Evolutionary conservation across 2,329 filamentous ascomycete species (phyloP).

Genomic region (Aotearoamyces nothofagi): DNA sequence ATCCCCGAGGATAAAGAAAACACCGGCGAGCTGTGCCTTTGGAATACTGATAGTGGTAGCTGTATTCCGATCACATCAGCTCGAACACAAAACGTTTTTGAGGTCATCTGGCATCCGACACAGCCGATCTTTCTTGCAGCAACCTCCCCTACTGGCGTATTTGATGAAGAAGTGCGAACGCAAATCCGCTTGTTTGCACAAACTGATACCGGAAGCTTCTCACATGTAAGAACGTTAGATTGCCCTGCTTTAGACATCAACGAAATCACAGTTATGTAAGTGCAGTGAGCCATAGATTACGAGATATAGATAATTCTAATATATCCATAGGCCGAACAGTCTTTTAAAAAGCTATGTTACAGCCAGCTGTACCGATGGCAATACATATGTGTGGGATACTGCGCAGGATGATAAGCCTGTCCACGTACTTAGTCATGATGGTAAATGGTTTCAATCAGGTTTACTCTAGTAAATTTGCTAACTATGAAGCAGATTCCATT

Average conservation of each 20-base stretch:
- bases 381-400: conserved; percentile 49
- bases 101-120: conserved; percentile 46
- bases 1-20: conserved; percentile 43
- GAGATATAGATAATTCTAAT: no score
- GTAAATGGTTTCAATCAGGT: conserved; percentile 11
- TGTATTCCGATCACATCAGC: conserved; percentile 33
- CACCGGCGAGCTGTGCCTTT: conserved; percentile 44
- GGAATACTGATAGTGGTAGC: conserved; percentile 28
- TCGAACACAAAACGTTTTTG: conserved; percentile 45
- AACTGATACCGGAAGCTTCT: conserved; percentile 23
- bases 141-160: conserved; percentile 34
- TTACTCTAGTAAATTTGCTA: conserved; percentile 3
- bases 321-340: conserved; percentile 33
- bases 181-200: conserved; percentile 40
- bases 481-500: conserved; percentile 12
- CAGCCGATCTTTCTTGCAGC: conserved; percentile 38
- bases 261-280: conserved; percentile 39
- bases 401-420: conserved; percentile 36
- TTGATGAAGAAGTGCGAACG: conserved; percentile 30
- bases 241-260: conserved; percentile 47
- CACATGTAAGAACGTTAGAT: conserved; percentile 37
- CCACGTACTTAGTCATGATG: conserved; percentile 38
- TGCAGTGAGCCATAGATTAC: no score
- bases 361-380: conserved; percentile 45
- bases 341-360: conserved; percentile 34